These are phyloP conservation scores for Hippophae gyantsensis DNA, from an alignment of 306 rosid species.

Conservation along the genomic window DNA sequence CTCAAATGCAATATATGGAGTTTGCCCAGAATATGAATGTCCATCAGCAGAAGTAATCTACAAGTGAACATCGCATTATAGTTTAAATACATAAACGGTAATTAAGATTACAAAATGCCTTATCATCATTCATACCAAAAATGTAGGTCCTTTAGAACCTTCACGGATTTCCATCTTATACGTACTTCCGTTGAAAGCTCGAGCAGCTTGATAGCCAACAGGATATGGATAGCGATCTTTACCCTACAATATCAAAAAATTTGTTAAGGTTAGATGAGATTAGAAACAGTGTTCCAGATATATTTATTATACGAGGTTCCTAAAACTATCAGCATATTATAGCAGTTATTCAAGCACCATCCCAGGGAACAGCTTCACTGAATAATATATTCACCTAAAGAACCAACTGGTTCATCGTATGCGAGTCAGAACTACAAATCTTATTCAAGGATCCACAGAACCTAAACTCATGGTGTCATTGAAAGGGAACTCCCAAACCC, in stretches of 20 bases:
- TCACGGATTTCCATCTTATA: slow-evolving; percentile 69
- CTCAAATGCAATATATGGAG: slow-evolving; percentile 76
- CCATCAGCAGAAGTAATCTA: slow-evolving; percentile 71
- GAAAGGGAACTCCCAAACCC: too few relatives aligned
- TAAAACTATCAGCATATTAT: too few relatives aligned
- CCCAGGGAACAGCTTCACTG: too few relatives aligned
- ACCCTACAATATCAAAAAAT: slow-evolving; percentile 40
- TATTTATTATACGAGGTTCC: too few relatives aligned
- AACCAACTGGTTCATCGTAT: too few relatives aligned
- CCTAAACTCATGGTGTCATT: too few relatives aligned
- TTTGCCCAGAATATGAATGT: slow-evolving; percentile 58
- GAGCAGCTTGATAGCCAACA: slow-evolving; percentile 58
- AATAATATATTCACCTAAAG: too few relatives aligned
- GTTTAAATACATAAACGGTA: slow-evolving; percentile 13
- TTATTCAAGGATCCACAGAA: too few relatives aligned
- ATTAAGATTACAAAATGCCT: not conserved
- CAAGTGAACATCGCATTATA: slow-evolving; percentile 12
- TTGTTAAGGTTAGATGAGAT: not conserved
- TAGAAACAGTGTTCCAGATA: not conserved
- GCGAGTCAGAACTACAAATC: too few relatives aligned
- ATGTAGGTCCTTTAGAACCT: slow-evolving; percentile 72
- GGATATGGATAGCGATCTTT: slow-evolving; percentile 93
- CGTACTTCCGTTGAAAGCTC: slow-evolving; percentile 54
- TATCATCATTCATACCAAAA: slow-evolving; percentile 43
- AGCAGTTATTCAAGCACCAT: too few relatives aligned